phyloP scores from a whole-genome alignment of 108 stramenopile genomes.

The Craspedostauros australis region DNA sequence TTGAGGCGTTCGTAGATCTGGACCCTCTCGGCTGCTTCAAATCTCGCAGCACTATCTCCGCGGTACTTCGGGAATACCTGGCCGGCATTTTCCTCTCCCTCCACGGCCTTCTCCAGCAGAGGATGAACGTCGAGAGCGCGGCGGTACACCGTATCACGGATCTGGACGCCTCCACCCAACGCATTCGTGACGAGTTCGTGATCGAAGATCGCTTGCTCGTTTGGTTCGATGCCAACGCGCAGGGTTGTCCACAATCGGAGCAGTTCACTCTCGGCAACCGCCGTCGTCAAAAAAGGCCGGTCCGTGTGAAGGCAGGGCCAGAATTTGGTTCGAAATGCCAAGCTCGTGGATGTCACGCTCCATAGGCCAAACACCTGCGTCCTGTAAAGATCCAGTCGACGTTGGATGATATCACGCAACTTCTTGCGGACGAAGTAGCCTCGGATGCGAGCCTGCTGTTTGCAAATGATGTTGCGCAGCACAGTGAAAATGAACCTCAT shows the following conservation, averaged over 20 bases:
- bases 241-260: constrained; percentile 24
- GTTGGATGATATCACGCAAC: constrained; percentile 3
- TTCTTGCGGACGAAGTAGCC: constrained; percentile 24
- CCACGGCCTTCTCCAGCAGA: too few relatives aligned
- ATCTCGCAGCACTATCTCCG: constrained; percentile 1
- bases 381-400: constrained; percentile 18
- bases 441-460: constrained; percentile 27
- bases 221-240: constrained; percentile 2
- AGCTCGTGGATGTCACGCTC: constrained; percentile 23
- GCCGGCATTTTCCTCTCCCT: not conserved
- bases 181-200: constrained; percentile 1
- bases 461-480: constrained; percentile 7
- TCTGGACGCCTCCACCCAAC: not conserved
- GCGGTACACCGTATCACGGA: not conserved
- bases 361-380: constrained; percentile 34
- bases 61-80: not conserved
- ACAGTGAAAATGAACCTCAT: constrained; percentile 4
- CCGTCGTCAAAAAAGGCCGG: constrained; percentile 14
- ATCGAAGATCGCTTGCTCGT: not conserved
- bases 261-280: constrained; percentile 31
- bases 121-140: not conserved
- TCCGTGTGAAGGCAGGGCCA: constrained; percentile 19
- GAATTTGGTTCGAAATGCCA: constrained; percentile 34
- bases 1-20: constrained; percentile 37
- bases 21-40: constrained; percentile 29